A percentile compares a stretch with the other conserved stretches of the same genome.
Evolutionary conservation across 148 eudicot genomes (phyloP).

Genomic region (Arbutus unedo): DNA sequence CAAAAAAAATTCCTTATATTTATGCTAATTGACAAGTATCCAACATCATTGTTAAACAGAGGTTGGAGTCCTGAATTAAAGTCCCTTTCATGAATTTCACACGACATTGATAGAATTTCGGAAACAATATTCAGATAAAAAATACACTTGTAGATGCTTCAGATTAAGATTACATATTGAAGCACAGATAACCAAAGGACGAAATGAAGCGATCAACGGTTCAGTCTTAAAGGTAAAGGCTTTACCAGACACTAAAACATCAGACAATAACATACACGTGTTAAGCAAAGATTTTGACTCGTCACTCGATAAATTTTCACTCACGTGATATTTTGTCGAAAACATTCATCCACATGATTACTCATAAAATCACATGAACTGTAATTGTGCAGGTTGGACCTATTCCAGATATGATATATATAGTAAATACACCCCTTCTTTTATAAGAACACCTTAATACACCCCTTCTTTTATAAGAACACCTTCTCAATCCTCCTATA

Average conservation of each 20-base stretch:
- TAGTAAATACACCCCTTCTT: too few species aligned
- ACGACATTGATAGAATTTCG: neutral
- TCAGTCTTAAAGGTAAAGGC: neutral
- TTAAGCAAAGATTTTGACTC: neutral
- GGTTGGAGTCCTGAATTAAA: neutral
- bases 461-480: too few species aligned
- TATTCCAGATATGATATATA: too few species aligned
- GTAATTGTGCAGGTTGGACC: too few species aligned
- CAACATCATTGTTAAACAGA: neutral
- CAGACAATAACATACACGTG: neutral
- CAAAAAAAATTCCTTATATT: conserved; percentile 21
- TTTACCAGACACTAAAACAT: neutral
- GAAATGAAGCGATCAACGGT: neutral
- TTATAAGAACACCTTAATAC: too few species aligned
- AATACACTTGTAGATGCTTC: neutral
- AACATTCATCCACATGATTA: neutral
- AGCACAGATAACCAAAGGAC: neutral
- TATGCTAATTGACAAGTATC: conserved; percentile 14
- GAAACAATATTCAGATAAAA: neutral
- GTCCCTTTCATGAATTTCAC: neutral
- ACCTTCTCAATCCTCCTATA: too few species aligned
- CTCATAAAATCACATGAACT: too few species aligned
- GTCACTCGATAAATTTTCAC: neutral
- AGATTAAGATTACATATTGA: neutral
- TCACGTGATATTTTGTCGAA: neutral